These are phyloP conservation scores for Malassezia furfur DNA, from an alignment of 1,284 basidiomycete genomes.

Conservation along the genomic window DNA sequence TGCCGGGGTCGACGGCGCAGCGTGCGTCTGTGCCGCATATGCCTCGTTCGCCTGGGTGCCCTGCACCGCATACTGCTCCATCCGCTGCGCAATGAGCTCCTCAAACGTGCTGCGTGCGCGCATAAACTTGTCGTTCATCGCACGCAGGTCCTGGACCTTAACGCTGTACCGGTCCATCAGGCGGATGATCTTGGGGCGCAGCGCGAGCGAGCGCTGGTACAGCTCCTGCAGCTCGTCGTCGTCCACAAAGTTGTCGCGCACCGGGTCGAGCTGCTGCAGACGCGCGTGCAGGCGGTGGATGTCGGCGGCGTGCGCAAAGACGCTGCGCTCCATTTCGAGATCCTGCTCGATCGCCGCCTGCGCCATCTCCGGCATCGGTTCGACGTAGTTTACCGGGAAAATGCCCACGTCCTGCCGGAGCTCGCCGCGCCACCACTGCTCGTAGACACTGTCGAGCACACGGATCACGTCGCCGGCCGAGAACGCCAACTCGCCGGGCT, in stretches of 20 bases:
- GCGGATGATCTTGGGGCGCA: constrained; percentile 88
- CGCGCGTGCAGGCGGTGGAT: constrained; percentile 78
- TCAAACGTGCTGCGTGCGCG: constrained; percentile 73
- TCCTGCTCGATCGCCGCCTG: constrained; percentile 69
- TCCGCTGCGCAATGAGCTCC: constrained; percentile 36
- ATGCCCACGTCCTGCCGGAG: constrained; percentile 85
- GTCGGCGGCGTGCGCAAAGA: constrained; percentile 72
- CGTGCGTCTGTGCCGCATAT: not conserved
- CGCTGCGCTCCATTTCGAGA: constrained; percentile 75
- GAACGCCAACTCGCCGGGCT: constrained; percentile 84
- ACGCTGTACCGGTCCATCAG: constrained; percentile 80
- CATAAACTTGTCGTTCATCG: constrained; percentile 80
- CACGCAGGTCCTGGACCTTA: constrained; percentile 59
- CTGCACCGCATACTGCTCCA: constrained; percentile 9
- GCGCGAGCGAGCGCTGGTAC: constrained; percentile 75
- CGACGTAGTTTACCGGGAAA: constrained; percentile 92
- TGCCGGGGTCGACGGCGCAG: not conserved
- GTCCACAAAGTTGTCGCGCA: constrained; percentile 74
- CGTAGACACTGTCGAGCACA: constrained; percentile 86
- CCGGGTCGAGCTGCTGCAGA: constrained; percentile 64
- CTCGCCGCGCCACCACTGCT: constrained; percentile 98
- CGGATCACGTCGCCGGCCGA: constrained; percentile 90
- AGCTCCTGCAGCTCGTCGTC: constrained; percentile 81
- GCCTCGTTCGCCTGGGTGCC: not conserved
- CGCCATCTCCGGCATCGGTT: constrained; percentile 77